Base-by-base conservation (phyloP, 192 early-diverging fungal species). In the Coemansia sp. region DNA sequence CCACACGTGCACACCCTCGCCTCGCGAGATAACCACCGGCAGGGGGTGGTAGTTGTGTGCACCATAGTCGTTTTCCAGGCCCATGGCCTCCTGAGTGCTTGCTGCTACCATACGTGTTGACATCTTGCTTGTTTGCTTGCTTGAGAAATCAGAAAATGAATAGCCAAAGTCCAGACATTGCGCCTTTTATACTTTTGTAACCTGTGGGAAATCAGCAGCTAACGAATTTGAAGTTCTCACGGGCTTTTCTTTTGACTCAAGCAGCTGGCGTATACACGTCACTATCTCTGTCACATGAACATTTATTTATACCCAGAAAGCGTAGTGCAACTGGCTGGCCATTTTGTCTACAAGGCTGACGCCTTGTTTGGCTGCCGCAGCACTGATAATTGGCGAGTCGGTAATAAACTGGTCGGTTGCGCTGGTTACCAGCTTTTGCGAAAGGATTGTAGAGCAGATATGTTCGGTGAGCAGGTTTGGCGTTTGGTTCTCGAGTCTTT, bases 21-120 rank as follows among this genome's bases (percentile, higher is more conserved):
- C 96, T 51, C 83, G 83, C 58, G 86, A 66, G 66, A 96, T 90
- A 37, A 99, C 96, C 2, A 94, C 87, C 8, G 94, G 94, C 34
- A 99, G 79, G 18, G 96, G 96, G 71, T 99, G 96, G 74, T 99
- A 99, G 84, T 96, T 98, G 88, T 97, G 94, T 36, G 96, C 96
- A 55, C 92, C 89, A 65, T 92, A 91, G 30, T 78, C 71, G 79
- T 93, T 72, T 75, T 95, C 93, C 30, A 94, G 80, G 46, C 77
- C 71, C 61, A 90, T 86, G 56, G 85, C 80, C 62, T 85, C 63
- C 26, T 47, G 45, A n/a, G 45, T 47, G 20, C 23, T 47, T 20
- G 45, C 45, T 20, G 45, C 45, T 28, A 47, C 45, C 21, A 47
- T n/a, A 9, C 11, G 38, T 40, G 40, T 41, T 41, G 45, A 2